Conservation (phyloP, 1,139 yeast species). For the Geotrichum restrictum region DNA sequence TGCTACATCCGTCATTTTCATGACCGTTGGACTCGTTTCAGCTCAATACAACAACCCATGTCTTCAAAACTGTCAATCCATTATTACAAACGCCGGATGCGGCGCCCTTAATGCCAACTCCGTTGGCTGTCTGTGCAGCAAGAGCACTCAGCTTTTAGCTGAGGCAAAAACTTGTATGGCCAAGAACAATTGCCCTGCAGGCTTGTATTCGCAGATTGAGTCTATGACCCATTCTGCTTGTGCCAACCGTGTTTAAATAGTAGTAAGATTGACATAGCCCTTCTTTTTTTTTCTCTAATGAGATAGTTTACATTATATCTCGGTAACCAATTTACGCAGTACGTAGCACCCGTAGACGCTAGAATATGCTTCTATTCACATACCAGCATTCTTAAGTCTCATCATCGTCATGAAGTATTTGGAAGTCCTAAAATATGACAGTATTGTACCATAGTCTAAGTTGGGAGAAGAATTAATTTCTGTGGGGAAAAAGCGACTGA, state of each 20-base stretch:
- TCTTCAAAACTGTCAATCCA: constrained; percentile 4
- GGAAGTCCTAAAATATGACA: too few relatives aligned
- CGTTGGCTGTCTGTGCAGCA: constrained; percentile 7
- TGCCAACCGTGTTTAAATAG: neutral
- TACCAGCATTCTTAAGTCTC: too few relatives aligned
- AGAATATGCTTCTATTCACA: too few relatives aligned
- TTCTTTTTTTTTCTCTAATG: too few relatives aligned
- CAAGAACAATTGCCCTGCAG: constrained; percentile 1
- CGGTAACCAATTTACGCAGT: too few relatives aligned
- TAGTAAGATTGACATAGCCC: neutral
- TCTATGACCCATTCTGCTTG: constrained; percentile 1
- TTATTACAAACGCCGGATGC: constrained; percentile 6
- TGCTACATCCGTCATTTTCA: neutral
- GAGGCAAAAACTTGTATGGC: constrained; percentile 4
- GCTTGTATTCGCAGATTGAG: constrained; percentile 4
- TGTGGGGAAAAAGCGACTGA: too few relatives aligned
- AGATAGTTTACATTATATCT: too few relatives aligned
- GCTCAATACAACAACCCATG: neutral
- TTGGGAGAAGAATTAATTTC: too few relatives aligned
- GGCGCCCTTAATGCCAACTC: constrained; percentile 2
- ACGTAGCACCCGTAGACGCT: too few relatives aligned
- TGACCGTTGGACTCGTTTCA: neutral
- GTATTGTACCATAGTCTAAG: too few relatives aligned
- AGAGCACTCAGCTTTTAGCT: neutral
- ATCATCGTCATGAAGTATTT: too few relatives aligned